Base-by-base conservation (phyloP, 177 flowering plant species). In the Vitis hybrid region DNA sequence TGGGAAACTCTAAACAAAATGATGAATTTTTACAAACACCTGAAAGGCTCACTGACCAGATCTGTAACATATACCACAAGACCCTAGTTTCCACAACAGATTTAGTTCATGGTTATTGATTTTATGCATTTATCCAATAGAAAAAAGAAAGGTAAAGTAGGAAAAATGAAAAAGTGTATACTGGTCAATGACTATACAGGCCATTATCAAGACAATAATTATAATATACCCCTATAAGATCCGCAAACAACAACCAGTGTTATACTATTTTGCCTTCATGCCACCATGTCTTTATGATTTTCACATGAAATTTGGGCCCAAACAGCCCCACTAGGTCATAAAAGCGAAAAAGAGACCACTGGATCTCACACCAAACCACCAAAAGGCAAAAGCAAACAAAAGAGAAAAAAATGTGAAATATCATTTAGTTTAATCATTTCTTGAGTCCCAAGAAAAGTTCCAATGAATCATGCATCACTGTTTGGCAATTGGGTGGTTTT, bases 271-370 rank as follows among this genome's bases (percentile, higher is more conserved):
- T 73, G 48, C 48, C 48, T 39, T 22, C 56, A 55, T 64, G 57
- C 64, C 56, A 60, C 56, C 10, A 65, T 64, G 45, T 55, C 60
- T 66, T 72, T 50, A 22, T 2, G n/a, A 55, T 66, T 69, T 57
- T 60, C 82, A 78, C 81, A 86, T 80, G 77, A 76, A 49, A 49
- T 49, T 51, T 74, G 75, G 76, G n/a, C 64, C 70, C 85, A 75
- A 75, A 48, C n/a, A 8, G 29, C n/a, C 29, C 78, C 79, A 73
- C 70, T 62, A 73, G 75, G 74, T 79, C 74, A 75, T 49, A 73
- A 72, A 71, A 55, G 64, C 52, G n/a, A 50, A 55, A 64, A 69
- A 62, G 22, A 68, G 66, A 72, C 64, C 68, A 58, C n/a, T 52
- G 64, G 74, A 75, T 76, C 75, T 64, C 63, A 3, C 69, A 73